Percentiles rank a stretch among this genome's conserved stretches.
These are phyloP conservation scores for Aurinia saxatilis DNA, from an alignment of 345 rosid species.

Conservation along the genomic window DNA sequence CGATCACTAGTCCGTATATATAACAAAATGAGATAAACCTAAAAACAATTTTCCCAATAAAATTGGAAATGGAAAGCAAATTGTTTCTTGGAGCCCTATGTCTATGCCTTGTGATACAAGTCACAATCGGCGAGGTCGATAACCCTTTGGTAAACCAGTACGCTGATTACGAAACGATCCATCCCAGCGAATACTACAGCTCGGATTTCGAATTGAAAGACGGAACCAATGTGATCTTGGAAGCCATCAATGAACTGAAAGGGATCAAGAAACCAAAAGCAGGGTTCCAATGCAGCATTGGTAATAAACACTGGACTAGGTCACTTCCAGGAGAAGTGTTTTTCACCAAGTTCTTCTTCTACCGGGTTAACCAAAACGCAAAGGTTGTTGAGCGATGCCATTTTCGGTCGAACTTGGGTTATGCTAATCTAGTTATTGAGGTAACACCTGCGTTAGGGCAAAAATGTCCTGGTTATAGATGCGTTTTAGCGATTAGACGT, in stretches of 20 bases:
- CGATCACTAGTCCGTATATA: not conserved
- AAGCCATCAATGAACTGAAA: conserved; percentile 23
- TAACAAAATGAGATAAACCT: not conserved
- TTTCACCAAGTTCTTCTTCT: conserved; percentile 19
- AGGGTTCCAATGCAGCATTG: conserved; percentile 11
- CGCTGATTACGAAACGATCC: conserved; percentile 19
- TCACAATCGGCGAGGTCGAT: not conserved
- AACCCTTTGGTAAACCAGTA: conserved; percentile 22
- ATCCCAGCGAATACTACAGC: conserved; percentile 28
- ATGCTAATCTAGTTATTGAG: not conserved
- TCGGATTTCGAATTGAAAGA: conserved; percentile 26
- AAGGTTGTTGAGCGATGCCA: conserved; percentile 19
- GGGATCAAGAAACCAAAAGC: conserved; percentile 31
- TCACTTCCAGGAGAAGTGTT: conserved; percentile 28
- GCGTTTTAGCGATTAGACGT: conserved; percentile 19
- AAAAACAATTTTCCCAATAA: not conserved
- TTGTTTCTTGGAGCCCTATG: conserved; percentile 8
- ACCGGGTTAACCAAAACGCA: conserved; percentile 11
- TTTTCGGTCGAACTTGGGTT: conserved; percentile 24
- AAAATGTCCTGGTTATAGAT: conserved; percentile 9
- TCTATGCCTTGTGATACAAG: conserved; percentile 16
- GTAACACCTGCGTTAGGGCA: conserved; percentile 17
- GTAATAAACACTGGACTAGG: not conserved
- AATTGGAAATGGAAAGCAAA: not conserved
- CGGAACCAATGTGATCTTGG: conserved; percentile 26